Evolutionary conservation across 176 grass and related monocot genomes (phyloP).

Genomic region (Oryza rufipogon): DNA sequence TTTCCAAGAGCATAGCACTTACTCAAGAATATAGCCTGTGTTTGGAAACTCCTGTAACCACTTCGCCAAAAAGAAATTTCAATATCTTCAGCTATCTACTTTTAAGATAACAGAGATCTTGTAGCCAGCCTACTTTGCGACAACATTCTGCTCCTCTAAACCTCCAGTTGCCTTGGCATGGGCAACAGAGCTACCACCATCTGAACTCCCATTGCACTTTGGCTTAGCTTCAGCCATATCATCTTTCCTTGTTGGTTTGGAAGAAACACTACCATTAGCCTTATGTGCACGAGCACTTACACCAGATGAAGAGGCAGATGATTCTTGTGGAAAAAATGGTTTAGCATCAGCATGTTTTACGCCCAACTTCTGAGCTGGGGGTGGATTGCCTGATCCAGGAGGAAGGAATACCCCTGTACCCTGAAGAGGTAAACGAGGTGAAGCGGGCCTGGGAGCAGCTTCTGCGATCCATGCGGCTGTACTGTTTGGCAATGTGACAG

Average conservation of each 20-base stretch:
- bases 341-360: constrained; percentile 6
- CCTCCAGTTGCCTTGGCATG: not conserved
- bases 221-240: not conserved
- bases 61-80: not conserved
- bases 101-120: not conserved
- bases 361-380: constrained; percentile 10
- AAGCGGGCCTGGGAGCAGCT: constrained; percentile 30
- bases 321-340: not conserved
- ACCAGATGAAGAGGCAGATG: not conserved
- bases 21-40: not conserved
- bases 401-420: constrained; percentile 52
- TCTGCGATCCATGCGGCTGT: constrained; percentile 15
- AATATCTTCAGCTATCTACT: not conserved
- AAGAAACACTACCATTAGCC: not conserved
- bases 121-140: not conserved
- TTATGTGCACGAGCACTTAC: not conserved
- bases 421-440: constrained; percentile 34
- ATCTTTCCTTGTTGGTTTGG: not conserved
- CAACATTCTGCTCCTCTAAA: not conserved
- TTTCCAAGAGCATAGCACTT: not conserved
- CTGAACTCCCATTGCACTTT: constrained; percentile 1
- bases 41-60: not conserved
- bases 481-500: not conserved
- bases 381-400: constrained; percentile 28
- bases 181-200: not conserved